Conservation (phyloP, 768 basidiomycete species). For the Clathrus columnatus region DNA sequence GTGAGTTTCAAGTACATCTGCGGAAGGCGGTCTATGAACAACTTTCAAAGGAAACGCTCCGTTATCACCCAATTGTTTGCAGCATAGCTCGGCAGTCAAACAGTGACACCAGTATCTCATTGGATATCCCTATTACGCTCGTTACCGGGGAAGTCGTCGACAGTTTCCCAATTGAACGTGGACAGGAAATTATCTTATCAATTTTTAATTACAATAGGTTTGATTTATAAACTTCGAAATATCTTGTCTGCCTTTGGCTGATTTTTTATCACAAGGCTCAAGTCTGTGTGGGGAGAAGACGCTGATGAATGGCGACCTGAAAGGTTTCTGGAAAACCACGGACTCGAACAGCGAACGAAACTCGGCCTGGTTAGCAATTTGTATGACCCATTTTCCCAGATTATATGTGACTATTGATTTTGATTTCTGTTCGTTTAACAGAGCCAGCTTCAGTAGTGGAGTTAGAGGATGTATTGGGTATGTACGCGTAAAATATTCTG, state of each 20-base stretch:
- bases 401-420: neutral
- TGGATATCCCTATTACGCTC: neutral
- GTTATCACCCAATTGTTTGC: conserved; percentile 26
- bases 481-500: neutral
- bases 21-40: no score
- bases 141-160: conserved; percentile 10
- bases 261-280: conserved; percentile 20
- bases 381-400: neutral
- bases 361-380: neutral
- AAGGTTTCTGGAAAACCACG: conserved; percentile 25
- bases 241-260: neutral
- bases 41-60: conserved; percentile 19
- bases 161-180: conserved; percentile 20
- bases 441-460: neutral
- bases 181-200: conserved; percentile 18
- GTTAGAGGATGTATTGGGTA: conserved; percentile 5
- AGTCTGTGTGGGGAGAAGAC: no score
- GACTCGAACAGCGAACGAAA: neutral
- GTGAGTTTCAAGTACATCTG: conserved; percentile 11
- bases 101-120: conserved; percentile 5
- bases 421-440: neutral
- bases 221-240: no score
- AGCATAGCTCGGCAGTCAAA: conserved; percentile 16
- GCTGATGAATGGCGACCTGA: conserved; percentile 35
- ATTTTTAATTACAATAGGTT: conserved; percentile 25